phyloP scores from a whole-genome alignment of 2,329 filamentous ascomycete species.

The Fusarium continuum region DNA sequence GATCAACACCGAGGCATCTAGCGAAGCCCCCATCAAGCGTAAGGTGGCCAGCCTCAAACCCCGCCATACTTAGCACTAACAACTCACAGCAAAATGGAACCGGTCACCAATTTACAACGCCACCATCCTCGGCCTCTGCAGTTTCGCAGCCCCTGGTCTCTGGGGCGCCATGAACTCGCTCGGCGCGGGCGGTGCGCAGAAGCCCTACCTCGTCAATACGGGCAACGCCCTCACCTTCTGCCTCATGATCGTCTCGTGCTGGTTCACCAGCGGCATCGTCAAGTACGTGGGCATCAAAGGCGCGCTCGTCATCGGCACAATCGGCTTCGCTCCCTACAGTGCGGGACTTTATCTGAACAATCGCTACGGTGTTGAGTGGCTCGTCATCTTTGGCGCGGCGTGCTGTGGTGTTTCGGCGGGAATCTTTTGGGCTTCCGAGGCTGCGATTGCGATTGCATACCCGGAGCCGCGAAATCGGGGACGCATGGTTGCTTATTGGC shows the following conservation, averaged over 20 bases:
- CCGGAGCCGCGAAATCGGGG: constrained; percentile 72
- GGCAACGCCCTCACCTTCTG: constrained; percentile 61
- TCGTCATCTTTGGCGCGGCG: constrained; percentile 54
- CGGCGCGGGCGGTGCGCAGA: constrained; percentile 59
- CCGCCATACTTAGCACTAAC: too few relatives aligned
- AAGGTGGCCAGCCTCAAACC: neutral
- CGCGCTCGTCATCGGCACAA: constrained; percentile 53
- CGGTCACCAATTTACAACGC: constrained; percentile 43
- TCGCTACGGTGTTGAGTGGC: constrained; percentile 54
- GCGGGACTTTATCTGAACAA: constrained; percentile 56
- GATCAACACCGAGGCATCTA: neutral
- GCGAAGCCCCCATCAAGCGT: neutral
- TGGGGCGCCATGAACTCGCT: constrained; percentile 45
- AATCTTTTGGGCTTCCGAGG: constrained; percentile 50
- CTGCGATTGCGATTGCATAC: constrained; percentile 62
- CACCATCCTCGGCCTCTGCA: constrained; percentile 44
- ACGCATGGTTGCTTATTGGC: constrained; percentile 70
- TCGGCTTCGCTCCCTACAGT: constrained; percentile 56
- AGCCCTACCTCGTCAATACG: constrained; percentile 71
- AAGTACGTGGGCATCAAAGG: constrained; percentile 45
- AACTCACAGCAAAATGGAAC: constrained; percentile 37
- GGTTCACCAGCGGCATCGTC: constrained; percentile 52
- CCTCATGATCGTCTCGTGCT: constrained; percentile 58
- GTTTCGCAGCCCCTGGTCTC: constrained; percentile 43
- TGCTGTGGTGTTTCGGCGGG: constrained; percentile 53